Percentiles rank a stretch among this genome's conserved stretches.
Conservation (phyloP, 2,329 filamentous ascomycete genomes). For the Arthroderma sp. region DNA sequence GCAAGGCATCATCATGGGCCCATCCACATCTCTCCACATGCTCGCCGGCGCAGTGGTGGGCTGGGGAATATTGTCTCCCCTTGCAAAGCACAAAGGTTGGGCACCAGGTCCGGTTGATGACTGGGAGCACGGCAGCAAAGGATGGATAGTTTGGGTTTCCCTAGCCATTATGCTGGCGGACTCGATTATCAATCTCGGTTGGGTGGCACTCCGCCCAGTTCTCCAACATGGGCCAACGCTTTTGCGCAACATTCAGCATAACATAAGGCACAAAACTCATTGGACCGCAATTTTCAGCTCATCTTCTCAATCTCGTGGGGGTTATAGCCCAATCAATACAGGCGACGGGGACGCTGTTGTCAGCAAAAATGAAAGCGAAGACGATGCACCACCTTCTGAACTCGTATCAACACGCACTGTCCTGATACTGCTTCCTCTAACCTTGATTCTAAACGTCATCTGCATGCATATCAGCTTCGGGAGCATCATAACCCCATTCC, state of each 20-base stretch:
- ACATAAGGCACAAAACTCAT: conserved; percentile 16
- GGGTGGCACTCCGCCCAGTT: conserved; percentile 56
- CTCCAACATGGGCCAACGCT: conserved; percentile 34
- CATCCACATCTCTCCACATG: conserved; percentile 92
- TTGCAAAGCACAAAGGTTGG: conserved; percentile 79
- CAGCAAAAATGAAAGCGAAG: conserved; percentile 36
- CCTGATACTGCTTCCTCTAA: conserved; percentile 59
- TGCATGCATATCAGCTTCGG: conserved; percentile 79
- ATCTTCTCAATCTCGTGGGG: not conserved
- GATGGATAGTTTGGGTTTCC: conserved; percentile 97
- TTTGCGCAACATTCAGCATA: conserved; percentile 18
- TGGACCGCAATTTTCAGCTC: conserved; percentile 13
- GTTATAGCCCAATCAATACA: conserved; percentile 13
- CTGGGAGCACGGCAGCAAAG: conserved; percentile 89
- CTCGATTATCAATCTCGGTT: conserved; percentile 73
- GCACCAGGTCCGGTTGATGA: conserved; percentile 74
- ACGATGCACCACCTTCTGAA: conserved; percentile 74
- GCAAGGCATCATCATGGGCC: conserved; percentile 97
- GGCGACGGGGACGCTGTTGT: conserved; percentile 21
- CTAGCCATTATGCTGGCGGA: conserved; percentile 95
- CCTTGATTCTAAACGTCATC: conserved; percentile 64
- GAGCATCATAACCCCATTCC: conserved; percentile 62
- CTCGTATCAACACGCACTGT: conserved; percentile 63
- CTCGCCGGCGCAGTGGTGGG: conserved; percentile 75
- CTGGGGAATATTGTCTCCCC: conserved; percentile 79